These are phyloP conservation scores for Plectosphaerella cucumerina DNA, from an alignment of 2,329 filamentous ascomycete genomes.

Conservation along the genomic window DNA sequence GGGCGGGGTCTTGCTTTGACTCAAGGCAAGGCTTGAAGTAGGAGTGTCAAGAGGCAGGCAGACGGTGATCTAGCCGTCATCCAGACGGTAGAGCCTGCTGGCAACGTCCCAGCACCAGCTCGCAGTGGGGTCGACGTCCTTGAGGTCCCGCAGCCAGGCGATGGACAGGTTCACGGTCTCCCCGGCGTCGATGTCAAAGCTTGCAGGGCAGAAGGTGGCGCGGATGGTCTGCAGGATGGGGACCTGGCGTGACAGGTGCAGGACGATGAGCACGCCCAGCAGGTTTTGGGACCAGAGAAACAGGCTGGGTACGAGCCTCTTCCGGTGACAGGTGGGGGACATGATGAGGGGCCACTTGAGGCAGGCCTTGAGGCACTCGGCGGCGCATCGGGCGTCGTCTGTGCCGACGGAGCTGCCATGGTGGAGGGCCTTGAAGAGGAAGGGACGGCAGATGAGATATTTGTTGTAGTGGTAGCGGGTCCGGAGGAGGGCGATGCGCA, in stretches of 20 bases:
- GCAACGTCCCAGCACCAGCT: constrained; percentile 52
- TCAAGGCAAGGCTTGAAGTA: neutral
- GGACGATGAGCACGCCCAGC: constrained; percentile 51
- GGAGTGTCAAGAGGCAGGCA: neutral
- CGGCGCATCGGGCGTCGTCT: constrained; percentile 51
- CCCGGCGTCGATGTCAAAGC: constrained; percentile 46
- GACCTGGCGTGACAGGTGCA: constrained; percentile 50
- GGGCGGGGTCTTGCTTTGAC: neutral
- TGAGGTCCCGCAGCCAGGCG: constrained; percentile 57
- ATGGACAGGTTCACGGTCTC: constrained; percentile 49
- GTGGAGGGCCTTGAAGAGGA: constrained; percentile 56
- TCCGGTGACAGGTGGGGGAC: constrained; percentile 51
- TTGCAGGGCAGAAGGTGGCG: constrained; percentile 38
- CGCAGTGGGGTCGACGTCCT: constrained; percentile 48
- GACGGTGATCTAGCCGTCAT: constrained; percentile 10
- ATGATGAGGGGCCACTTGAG: constrained; percentile 57
- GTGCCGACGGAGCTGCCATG: constrained; percentile 47
- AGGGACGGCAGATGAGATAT: constrained; percentile 54
- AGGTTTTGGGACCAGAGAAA: constrained; percentile 63
- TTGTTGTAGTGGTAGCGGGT: constrained; percentile 57
- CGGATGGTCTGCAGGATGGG: constrained; percentile 46
- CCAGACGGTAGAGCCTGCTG: constrained; percentile 39
- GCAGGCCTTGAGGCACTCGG: constrained; percentile 52
- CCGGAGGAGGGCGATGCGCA: constrained; percentile 52
- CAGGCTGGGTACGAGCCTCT: constrained; percentile 52